phyloP scores from a whole-genome alignment of 345 rosid species.

The Punica granatum region DNA sequence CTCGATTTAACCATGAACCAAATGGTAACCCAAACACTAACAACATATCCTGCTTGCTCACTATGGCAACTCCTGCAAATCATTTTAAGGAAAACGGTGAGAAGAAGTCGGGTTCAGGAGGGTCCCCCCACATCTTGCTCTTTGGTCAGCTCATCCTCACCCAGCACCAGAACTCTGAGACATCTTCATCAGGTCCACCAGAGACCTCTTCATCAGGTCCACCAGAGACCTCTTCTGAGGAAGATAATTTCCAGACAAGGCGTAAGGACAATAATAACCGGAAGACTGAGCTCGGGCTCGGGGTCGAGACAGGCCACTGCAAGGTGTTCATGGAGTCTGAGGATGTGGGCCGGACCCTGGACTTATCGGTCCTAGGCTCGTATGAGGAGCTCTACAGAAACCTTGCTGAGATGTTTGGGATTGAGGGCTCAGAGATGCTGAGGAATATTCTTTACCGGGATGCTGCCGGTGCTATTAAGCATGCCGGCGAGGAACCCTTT shows the following conservation, averaged over 20 bases:
- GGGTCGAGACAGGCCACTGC: conserved; percentile 64
- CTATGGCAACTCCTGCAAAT: conserved; percentile 45
- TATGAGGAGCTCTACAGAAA: conserved; percentile 66
- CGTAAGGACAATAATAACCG: conserved; percentile 15
- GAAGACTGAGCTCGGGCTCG: conserved; percentile 26
- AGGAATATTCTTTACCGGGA: conserved; percentile 61
- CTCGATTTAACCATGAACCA: conserved; percentile 25
- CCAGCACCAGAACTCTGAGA: conserved; percentile 50
- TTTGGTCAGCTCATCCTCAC: conserved; percentile 79
- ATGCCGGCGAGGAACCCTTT: conserved; percentile 80
- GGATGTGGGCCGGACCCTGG: conserved; percentile 73
- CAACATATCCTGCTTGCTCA: conserved; percentile 52
- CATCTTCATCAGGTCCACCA: conserved; percentile 56
- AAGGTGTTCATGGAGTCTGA: conserved; percentile 88
- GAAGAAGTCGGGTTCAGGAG: conserved; percentile 19
- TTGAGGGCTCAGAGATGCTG: conserved; percentile 53
- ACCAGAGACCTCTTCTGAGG: conserved; percentile 57
- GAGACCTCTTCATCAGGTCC: conserved; percentile 63
- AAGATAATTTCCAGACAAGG: conserved; percentile 40
- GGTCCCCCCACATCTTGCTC: conserved; percentile 53
- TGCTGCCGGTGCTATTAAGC: conserved; percentile 52
- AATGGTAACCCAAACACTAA: conserved; percentile 18
- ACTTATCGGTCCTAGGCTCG: conserved; percentile 62
- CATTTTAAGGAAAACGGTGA: conserved; percentile 33
- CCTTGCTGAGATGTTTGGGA: conserved; percentile 69